Evolutionary conservation across 2,329 filamentous ascomycete species (phyloP), one percentile per base, ranked within the genome.

Genomic region (Corinectria fuckeliana): DNA sequence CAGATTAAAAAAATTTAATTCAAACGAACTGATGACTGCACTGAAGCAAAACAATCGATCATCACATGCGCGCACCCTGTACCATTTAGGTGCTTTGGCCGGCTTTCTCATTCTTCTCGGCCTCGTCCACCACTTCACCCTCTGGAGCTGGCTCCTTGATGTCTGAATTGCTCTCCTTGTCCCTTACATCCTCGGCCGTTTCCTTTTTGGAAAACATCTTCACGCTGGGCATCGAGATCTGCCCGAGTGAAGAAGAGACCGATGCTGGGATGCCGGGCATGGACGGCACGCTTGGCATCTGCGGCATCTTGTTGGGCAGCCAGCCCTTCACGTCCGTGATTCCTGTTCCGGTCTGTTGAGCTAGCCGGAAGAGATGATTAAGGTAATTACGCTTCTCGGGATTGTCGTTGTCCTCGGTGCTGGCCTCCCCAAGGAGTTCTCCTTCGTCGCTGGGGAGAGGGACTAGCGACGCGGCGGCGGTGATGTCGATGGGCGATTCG

Each of bases 391-490:
- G 69, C 66, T 76, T 78, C 34, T 75, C 69, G 0, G 71, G 69
- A 0, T 75, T 77, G 44, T 75, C 72, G 3, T 72, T 72, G 16
- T 77, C 73, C 21, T 71, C 75, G 7, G 71, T 71, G 30, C 72
- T 72, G 10, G 66, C 64, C 11, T 74, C 70, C 0, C 62, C 70
- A 2, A 74, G 64, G 1, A 76, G 66, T 1, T 75, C 73, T 0
- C 72, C 70, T 5, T 76, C 74, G 16, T 77, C 72, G 18, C 80
- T 80, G 0, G 82, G 81, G 0, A 83, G 69, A 0, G 82, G 81
- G 0, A 82, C 80, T 2, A 83, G 72, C 0, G 81, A 80, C 1
- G 82, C 82, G 0, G 82, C 82, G 0, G 81, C 82, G 0, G 81
- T 80, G 28, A 85, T 84, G 57, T 85, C 82, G 36, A 85, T 76